Base-by-base conservation (phyloP, 768 basidiomycete species). In the Suillus subluteus region DNA sequence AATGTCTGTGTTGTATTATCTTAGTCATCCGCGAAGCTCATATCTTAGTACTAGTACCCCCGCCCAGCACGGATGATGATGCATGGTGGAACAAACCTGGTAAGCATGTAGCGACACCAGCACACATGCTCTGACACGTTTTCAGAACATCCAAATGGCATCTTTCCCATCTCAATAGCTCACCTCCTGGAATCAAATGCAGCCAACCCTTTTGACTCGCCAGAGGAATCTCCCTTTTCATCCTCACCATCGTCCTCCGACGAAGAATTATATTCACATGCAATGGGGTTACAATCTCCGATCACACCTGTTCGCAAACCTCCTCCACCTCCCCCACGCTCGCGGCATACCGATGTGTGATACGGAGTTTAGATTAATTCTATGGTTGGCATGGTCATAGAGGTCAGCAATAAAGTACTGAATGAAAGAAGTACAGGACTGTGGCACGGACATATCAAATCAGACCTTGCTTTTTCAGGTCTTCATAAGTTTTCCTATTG, bases 401-500 rank as follows among this genome's bases (percentile, higher is more conserved):
- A 61, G 37, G 58, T 61, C 38, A 56, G 68, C 50, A 54, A 66
- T 13, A 58, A 48, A 55, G 41, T 35, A 66, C 38, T 64, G 64
- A 58, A 66, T 64, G 59, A 8, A 69, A 54, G 58, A 9, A 38
- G 56, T 52, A 68, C 18, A n/a, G 43, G 62, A 67, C 40, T 35
- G 26, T 23, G 15, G 21, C 23, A 48, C n/a, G 18, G 46, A 30
- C 48, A 55, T 26, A 67, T 79, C 80, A 93, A 65, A 96, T 92
- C 65, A 97, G 81, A 65, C 96, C 96, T 76, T 98, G 96, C 80
- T 96, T 95, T 84, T 96, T 97, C 71, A 98, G 83, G 74, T 97
- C 95, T 72, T 97, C 95, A 74, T 96, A 98, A n/a, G 95, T 97
- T 84, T 98, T 98, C 73, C 91, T 89, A 79, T 96, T 96, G 79